Conservation (phyloP, 306 rosid species). For the Vigna hirtella region DNA sequence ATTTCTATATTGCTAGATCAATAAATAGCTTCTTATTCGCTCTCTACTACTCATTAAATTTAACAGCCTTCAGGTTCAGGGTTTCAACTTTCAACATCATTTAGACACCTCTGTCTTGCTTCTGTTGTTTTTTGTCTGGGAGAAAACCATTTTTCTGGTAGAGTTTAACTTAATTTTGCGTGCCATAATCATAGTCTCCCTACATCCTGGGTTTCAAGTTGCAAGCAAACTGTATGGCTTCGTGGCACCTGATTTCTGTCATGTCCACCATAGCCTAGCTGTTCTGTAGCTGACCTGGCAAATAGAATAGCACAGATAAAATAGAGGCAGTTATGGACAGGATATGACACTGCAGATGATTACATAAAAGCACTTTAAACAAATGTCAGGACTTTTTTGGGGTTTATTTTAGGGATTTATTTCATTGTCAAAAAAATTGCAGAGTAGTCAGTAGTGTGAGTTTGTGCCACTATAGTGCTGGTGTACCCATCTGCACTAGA, state of each 20-base stretch:
- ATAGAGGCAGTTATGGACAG: background rate
- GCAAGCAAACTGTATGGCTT: background rate
- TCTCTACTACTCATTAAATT: background rate
- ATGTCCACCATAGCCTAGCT: background rate
- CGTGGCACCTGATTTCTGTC: background rate
- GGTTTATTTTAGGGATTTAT: no score
- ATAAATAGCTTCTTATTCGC: background rate
- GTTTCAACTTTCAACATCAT: background rate
- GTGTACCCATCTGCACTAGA: no score
- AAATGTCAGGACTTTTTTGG: background rate
- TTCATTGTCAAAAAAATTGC: background rate
- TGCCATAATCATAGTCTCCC: background rate
- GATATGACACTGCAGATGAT: background rate
- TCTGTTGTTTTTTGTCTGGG: background rate
- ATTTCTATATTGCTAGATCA: background rate
- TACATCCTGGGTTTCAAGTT: background rate
- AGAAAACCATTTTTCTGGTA: background rate
- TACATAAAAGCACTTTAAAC: background rate
- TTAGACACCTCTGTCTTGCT: background rate
- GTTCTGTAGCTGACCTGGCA: background rate
- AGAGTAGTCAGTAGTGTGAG: no score
- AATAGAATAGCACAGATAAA: background rate
- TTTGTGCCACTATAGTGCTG: no score
- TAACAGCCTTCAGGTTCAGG: conserved; percentile 2
- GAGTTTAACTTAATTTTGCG: background rate